Evolutionary conservation across 73 alveolate genomes (phyloP).

Genomic region (Blepharisma stoltei): DNA sequence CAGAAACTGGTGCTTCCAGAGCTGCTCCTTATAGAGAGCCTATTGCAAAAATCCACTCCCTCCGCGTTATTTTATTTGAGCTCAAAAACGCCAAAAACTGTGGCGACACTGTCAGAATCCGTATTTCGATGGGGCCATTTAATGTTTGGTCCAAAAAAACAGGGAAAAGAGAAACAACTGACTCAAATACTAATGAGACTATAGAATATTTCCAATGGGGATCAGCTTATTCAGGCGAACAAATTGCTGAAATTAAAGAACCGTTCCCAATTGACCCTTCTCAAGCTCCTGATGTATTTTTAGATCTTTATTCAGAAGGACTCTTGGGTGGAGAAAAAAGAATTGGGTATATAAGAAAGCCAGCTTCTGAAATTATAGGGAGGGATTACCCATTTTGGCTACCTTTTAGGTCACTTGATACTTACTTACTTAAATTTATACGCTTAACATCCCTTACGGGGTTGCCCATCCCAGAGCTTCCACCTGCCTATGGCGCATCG

Average conservation of each 20-base stretch:
- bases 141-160: slow-evolving; percentile 33
- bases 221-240: slow-evolving; percentile 28
- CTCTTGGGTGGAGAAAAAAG: slow-evolving; percentile 47
- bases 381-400: slow-evolving; percentile 13
- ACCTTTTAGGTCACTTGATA: slow-evolving; percentile 9
- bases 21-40: slow-evolving; percentile 81
- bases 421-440: no score
- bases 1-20: slow-evolving; percentile 58
- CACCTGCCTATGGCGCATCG: no score
- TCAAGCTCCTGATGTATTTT: slow-evolving; percentile 80
- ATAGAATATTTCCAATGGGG: slow-evolving; percentile 32
- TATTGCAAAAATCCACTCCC: slow-evolving; percentile 39
- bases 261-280: slow-evolving; percentile 66
- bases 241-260: slow-evolving; percentile 38
- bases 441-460: no score
- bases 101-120: slow-evolving; percentile 62
- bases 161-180: slow-evolving; percentile 38
- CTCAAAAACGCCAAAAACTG: slow-evolving; percentile 61
- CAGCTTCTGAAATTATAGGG: slow-evolving; percentile 42
- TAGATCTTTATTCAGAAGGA: slow-evolving; percentile 63
- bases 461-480: no score
- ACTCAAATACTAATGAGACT: slow-evolving; percentile 41
- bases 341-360: slow-evolving; percentile 62
- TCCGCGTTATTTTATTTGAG: slow-evolving; percentile 74
- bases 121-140: slow-evolving; percentile 59